Base-by-base conservation (phyloP, 129 eudicot genomes). In the Pittosporum tobira region DNA sequence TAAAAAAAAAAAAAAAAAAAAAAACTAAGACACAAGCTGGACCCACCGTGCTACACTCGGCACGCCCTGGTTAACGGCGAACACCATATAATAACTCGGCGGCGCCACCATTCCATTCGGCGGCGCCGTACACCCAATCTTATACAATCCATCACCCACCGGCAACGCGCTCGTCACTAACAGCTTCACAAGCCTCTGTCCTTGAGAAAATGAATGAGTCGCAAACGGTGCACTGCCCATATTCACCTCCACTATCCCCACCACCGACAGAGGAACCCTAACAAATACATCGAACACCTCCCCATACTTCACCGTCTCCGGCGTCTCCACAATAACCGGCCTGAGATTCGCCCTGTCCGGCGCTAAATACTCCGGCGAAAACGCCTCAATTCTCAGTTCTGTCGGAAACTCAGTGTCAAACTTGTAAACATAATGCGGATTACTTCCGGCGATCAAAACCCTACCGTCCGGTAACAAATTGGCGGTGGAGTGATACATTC, bases 41-140 rank as follows among this genome's bases (percentile, higher is more conserved):
- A 81, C 86, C 94, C 94, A 88, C 66, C 68, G 59, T 15, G 90
- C 90, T 1, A 88, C 83, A 76, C 94, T 81, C 2, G 94, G 94
- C 37, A 84, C 94, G 6, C 90, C 94, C 57, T 8, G 57, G 45
- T 81, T 81, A 10, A 84, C 90, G 6, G 68, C 90, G 48, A 84
- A 88, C 66, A 79, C 62, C 94, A 88, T 84, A 24, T 88, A 88
- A 15, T 88, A 88, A 3, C 94, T 88, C 6, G 94, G 96, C 48
- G 96, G 94, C 67, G 90, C 96, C 62, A 88, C 90, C 68, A 13
- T 74, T 5, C 80, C 77, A 36, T 74, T 53, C 22, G 76, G 87
- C 27, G 96, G 96, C 4, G 94, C 75, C 29, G 76, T 68, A 57
- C 89, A 75, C 24, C 60, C 38, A 3, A 88, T 60, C 53, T 58